These are phyloP conservation scores for Boletus vermiculosoides DNA, from an alignment of 768 basidiomycete genomes.

Conservation along the genomic window DNA sequence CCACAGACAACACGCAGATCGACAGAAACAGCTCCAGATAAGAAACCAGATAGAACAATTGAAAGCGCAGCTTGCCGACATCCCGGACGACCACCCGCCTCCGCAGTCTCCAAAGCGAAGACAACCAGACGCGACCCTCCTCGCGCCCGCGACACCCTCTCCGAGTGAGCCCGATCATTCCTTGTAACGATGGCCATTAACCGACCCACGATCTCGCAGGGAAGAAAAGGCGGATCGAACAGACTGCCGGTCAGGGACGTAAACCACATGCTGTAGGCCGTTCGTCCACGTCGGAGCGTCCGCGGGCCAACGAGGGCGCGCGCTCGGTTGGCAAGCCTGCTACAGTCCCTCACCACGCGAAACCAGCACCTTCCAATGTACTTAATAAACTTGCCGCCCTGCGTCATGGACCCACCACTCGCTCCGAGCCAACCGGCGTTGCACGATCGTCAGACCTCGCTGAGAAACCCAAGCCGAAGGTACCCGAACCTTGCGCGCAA, in stretches of 20 bases:
- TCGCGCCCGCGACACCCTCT: conserved; percentile 58
- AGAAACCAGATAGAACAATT: conserved; percentile 53
- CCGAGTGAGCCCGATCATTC: conserved; percentile 50
- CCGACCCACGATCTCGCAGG: conserved; percentile 14
- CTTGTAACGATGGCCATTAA: not conserved
- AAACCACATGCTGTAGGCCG: conserved; percentile 10
- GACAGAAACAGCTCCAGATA: conserved; percentile 47
- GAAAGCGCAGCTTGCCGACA: conserved; percentile 50
- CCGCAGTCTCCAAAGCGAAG: conserved; percentile 50
- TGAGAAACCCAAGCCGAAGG: conserved; percentile 16
- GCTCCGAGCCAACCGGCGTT: conserved; percentile 25
- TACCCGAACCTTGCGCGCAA: conserved; percentile 3
- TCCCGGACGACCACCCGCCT: conserved; percentile 25
- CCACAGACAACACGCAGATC: conserved; percentile 38
- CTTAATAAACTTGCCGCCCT: conserved; percentile 49
- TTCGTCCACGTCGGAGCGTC: conserved; percentile 12
- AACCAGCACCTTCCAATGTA: conserved; percentile 51
- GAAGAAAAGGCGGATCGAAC: conserved; percentile 47
- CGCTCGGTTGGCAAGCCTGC: conserved; percentile 6
- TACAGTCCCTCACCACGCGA: conserved; percentile 15
- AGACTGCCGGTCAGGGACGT: conserved; percentile 24
- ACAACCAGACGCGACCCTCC: conserved; percentile 36
- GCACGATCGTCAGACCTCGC: conserved; percentile 29
- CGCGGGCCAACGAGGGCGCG: conserved; percentile 13
- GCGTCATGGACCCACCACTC: conserved; percentile 20